Evolutionary conservation across 805 yeast species (phyloP).

Genomic region (Zygosaccharomyces siamensis): DNA sequence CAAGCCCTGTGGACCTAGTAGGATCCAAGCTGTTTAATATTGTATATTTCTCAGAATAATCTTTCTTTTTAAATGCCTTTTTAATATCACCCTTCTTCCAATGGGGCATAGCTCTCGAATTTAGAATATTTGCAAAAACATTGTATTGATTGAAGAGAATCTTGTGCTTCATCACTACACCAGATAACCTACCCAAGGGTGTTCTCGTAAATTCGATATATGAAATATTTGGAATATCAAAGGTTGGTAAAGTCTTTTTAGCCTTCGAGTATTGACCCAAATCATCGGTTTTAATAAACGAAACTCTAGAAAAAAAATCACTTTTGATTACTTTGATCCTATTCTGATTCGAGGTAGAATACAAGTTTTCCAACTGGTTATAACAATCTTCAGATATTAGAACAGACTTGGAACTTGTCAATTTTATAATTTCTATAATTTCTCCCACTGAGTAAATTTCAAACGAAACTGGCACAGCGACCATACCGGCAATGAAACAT

Average conservation of each 20-base stretch:
- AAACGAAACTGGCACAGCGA: conserved; percentile 88
- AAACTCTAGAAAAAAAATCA: conserved; percentile 29
- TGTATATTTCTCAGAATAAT: conserved; percentile 42
- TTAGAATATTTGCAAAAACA: conserved; percentile 61
- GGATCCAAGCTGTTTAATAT: conserved; percentile 63
- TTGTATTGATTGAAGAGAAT: conserved; percentile 87
- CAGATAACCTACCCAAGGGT: conserved; percentile 86
- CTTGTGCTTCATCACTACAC: conserved; percentile 87
- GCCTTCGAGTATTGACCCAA: conserved; percentile 67
- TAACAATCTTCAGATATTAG: conserved; percentile 75
- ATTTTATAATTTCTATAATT: conserved; percentile 62
- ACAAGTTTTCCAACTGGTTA: conserved; percentile 65
- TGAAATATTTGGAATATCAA: conserved; percentile 78
- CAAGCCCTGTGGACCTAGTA: conserved; percentile 78
- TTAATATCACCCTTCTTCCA: conserved; percentile 47
- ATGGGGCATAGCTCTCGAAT: conserved; percentile 45
- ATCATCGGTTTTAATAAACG: conserved; percentile 66
- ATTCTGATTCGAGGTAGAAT: conserved; percentile 38
- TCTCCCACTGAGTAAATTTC: conserved; percentile 59
- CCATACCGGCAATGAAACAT: conserved; percentile 87
- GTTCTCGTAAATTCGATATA: conserved; percentile 89
- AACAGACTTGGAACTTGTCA: conserved; percentile 72
- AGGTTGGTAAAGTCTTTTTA: conserved; percentile 54
- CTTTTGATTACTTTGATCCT: conserved; percentile 31
- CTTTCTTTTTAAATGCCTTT: conserved; percentile 36